A percentile compares a stretch with the other conserved stretches of the same genome.
Conservation (phyloP, 2,329 filamentous ascomycete genomes). For the Leptoxyphium fumago region DNA sequence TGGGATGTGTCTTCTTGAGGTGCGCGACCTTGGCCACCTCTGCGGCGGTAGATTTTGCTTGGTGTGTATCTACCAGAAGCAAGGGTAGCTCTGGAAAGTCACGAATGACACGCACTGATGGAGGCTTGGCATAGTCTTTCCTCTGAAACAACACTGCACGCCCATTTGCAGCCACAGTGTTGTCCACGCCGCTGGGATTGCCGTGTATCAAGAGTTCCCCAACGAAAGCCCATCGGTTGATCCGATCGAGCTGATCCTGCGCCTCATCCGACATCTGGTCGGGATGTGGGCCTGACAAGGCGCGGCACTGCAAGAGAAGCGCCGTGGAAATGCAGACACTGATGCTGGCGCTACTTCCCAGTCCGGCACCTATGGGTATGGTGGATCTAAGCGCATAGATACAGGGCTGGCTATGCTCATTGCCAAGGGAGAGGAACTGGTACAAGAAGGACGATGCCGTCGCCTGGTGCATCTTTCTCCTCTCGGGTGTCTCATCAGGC, state of each 20-base stretch:
- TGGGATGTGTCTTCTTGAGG: conserved; percentile 57
- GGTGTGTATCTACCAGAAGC: conserved; percentile 76
- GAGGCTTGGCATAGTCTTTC: conserved; percentile 55
- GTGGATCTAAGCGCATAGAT: conserved; percentile 86
- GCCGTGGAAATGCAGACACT: conserved; percentile 77
- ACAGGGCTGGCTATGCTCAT: conserved; percentile 61
- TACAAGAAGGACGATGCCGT: conserved; percentile 83
- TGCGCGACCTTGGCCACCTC: conserved; percentile 78
- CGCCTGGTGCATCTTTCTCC: conserved; percentile 69
- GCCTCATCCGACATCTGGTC: conserved; percentile 82
- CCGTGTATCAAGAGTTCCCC: conserved; percentile 95
- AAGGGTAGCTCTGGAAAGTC: conserved; percentile 87
- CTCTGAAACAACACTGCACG: conserved; percentile 89
- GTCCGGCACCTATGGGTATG: conserved; percentile 78
- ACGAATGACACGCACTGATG: conserved; percentile 60
- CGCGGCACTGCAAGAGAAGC: conserved; percentile 66
- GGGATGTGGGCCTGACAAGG: conserved; percentile 76
- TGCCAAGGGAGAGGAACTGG: conserved; percentile 77
- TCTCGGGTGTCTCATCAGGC: conserved; percentile 48
- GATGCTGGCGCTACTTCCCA: conserved; percentile 90
- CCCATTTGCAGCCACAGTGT: conserved; percentile 84
- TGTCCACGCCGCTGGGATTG: conserved; percentile 91
- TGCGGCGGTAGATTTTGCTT: conserved; percentile 67
- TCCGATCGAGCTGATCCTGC: conserved; percentile 79
- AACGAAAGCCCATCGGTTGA: conserved; percentile 96